Percentiles rank a stretch among this genome's conserved stretches.
Conservation (phyloP, 2,329 filamentous ascomycete species). For the Stemphylium beticola region DNA sequence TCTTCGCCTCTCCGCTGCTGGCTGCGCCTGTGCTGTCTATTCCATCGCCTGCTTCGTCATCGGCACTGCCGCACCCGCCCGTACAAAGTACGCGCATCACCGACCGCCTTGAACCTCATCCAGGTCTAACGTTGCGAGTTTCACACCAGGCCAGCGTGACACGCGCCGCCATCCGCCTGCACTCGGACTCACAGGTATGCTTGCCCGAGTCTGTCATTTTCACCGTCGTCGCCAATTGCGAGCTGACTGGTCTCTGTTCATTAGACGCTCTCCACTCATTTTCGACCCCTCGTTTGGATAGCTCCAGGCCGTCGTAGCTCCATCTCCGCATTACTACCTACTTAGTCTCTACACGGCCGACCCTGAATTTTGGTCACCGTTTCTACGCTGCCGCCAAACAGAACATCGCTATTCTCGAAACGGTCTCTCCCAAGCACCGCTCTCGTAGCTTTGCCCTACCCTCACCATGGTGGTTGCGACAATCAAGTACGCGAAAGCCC, state of each 20-base stretch:
- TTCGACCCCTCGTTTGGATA: constrained; percentile 47
- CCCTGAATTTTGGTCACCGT: constrained; percentile 19
- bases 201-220: constrained; percentile 26
- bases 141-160: constrained; percentile 45
- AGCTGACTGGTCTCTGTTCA: constrained; percentile 35
- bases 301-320: constrained; percentile 23
- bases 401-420: constrained; percentile 10
- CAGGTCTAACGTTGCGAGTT: constrained; percentile 48
- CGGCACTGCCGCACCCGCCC: constrained; percentile 18
- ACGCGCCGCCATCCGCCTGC: constrained; percentile 42
- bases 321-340: constrained; percentile 28
- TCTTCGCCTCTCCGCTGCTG: constrained; percentile 22
- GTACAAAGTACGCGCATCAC: constrained; percentile 34
- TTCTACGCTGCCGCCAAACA: constrained; percentile 22
- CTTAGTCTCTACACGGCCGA: constrained; percentile 19
- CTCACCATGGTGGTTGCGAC: constrained; percentile 50
- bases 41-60: constrained; percentile 21
- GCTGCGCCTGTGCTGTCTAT: constrained; percentile 31
- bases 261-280: constrained; percentile 39
- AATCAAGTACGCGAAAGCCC: constrained; percentile 48
- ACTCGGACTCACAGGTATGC: constrained; percentile 41
- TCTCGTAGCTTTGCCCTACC: background rate
- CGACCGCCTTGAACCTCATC: constrained; percentile 40
- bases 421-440: background rate
- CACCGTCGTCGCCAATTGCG: constrained; percentile 24